Conservation (phyloP, 176 grass and related monocot species). For the Paspalum vaginatum region DNA sequence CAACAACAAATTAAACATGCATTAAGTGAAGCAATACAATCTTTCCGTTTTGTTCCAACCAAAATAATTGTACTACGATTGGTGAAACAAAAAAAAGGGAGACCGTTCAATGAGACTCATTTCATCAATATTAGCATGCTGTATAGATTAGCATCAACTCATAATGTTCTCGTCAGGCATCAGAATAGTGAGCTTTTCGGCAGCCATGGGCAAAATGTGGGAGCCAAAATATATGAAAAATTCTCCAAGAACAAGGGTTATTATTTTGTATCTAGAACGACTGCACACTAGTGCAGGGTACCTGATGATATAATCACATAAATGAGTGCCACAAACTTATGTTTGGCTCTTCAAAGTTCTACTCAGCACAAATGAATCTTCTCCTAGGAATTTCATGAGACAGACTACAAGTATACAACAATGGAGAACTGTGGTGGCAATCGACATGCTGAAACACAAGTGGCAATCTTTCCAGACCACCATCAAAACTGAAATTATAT, state of each 20-base stretch:
- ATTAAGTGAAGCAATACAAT: too few relatives aligned
- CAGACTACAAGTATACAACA: constrained; percentile 44
- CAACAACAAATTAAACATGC: too few relatives aligned
- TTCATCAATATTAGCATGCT: background rate
- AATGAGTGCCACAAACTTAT: background rate
- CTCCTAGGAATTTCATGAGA: constrained; percentile 17
- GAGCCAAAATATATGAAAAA: constrained; percentile 16
- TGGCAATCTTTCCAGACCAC: background rate
- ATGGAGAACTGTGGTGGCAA: background rate
- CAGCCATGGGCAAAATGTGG: background rate
- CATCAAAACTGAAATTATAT: background rate
- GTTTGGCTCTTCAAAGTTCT: constrained; percentile 10
- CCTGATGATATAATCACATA: background rate
- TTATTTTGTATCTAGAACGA: constrained; percentile 10
- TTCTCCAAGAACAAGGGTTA: constrained; percentile 16
- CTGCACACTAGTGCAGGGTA: background rate
- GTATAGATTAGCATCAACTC: background rate
- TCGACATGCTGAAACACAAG: constrained; percentile 4
- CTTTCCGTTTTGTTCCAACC: background rate
- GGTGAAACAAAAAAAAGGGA: too few relatives aligned
- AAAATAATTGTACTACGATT: background rate
- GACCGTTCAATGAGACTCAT: background rate
- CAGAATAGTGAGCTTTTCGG: background rate
- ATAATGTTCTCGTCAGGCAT: background rate
- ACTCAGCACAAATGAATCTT: constrained; percentile 28